Conservation (phyloP, 352 stramenopile species). For the Peronospora destructor region DNA sequence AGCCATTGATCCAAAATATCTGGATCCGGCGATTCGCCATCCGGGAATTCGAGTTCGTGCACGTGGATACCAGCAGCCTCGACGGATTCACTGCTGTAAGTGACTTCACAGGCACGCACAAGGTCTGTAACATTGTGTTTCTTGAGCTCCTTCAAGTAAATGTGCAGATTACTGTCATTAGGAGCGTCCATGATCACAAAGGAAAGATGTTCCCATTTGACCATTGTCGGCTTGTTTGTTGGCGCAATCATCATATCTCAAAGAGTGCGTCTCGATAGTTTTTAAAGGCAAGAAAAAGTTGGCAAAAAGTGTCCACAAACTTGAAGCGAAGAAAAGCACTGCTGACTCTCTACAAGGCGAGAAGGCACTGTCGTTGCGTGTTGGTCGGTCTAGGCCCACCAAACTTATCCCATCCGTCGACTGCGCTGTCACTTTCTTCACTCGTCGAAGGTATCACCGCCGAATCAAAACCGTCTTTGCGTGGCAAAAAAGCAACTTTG, state of each 20-base stretch:
- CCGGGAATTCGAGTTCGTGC: conserved; percentile 95
- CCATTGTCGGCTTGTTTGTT: conserved; percentile 82
- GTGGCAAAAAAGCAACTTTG: conserved; percentile 10
- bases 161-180: conserved; percentile 92
- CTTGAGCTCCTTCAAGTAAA: conserved; percentile 96
- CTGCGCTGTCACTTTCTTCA: conserved; percentile 17
- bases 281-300: neutral
- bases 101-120: conserved; percentile 94
- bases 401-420: conserved; percentile 52
- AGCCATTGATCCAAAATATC: conserved; percentile 94
- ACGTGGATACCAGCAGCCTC: conserved; percentile 88
- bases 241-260: conserved; percentile 63
- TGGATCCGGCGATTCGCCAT: conserved; percentile 90
- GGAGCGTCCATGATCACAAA: conserved; percentile 99
- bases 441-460: conserved; percentile 16
- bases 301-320: neutral
- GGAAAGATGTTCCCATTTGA: conserved; percentile 86
- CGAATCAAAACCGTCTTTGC: neutral
- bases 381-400: conserved; percentile 23
- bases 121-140: conserved; percentile 93
- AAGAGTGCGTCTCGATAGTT: conserved; percentile 22
- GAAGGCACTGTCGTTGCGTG: conserved; percentile 22
- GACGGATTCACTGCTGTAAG: conserved; percentile 89
- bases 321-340: conserved; percentile 1
- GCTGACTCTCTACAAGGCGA: conserved; percentile 8